Evolutionary conservation across 2,329 filamentous ascomycete genomes (phyloP).

Genomic region (Scleromitrula shiraiana): DNA sequence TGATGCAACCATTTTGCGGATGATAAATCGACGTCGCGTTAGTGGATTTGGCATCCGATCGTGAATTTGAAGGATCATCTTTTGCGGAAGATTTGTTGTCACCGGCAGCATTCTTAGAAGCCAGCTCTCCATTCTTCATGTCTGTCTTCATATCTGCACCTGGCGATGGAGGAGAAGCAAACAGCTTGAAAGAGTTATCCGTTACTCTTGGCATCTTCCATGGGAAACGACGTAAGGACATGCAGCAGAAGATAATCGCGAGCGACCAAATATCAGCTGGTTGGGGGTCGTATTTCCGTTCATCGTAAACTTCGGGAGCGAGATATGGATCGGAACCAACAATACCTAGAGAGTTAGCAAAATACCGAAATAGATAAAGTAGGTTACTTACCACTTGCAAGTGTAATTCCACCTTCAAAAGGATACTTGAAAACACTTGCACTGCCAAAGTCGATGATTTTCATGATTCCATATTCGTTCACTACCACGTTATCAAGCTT

Average conservation of each 20-base stretch:
- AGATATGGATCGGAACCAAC: slow-evolving; percentile 89
- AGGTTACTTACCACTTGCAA: slow-evolving; percentile 63
- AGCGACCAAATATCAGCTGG: slow-evolving; percentile 96
- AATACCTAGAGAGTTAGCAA: slow-evolving; percentile 44
- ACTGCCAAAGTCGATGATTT: slow-evolving; percentile 97
- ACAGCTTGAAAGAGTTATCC: slow-evolving; percentile 92
- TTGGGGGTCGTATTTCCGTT: slow-evolving; percentile 86
- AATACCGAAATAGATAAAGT: background rate
- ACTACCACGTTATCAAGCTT: slow-evolving; percentile 98
- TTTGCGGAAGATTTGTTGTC: slow-evolving; percentile 18
- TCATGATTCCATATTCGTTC: slow-evolving; percentile 95
- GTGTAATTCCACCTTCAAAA: slow-evolving; percentile 81
- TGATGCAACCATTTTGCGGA: background rate
- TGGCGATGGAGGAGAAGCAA: slow-evolving; percentile 76
- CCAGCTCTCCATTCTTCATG: slow-evolving; percentile 17
- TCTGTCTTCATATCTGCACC: slow-evolving; percentile 37
- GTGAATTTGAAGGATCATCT: slow-evolving; percentile 16
- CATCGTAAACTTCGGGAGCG: slow-evolving; percentile 92
- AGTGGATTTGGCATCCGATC: slow-evolving; percentile 12
- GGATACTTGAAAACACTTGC: slow-evolving; percentile 96
- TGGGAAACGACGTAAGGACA: slow-evolving; percentile 89
- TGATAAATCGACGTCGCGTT: background rate
- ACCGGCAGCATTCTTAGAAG: slow-evolving; percentile 22
- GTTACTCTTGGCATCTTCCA: slow-evolving; percentile 92
- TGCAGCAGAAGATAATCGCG: slow-evolving; percentile 98